These are phyloP conservation scores for Flaveria brownii DNA, from an alignment of 129 eudicot species.

Conservation along the genomic window DNA sequence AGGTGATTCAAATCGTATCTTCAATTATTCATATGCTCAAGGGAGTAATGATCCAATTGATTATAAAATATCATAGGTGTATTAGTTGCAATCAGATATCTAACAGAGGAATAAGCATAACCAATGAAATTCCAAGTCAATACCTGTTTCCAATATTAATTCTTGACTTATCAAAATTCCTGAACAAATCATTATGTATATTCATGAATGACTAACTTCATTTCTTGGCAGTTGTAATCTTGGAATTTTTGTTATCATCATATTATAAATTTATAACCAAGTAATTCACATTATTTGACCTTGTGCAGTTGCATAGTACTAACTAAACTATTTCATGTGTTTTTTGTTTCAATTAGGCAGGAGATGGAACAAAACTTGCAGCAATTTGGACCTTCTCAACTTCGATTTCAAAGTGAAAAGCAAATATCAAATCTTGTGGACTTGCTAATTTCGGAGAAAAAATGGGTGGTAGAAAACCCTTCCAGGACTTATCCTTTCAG, in stretches of 20 bases:
- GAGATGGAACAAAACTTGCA: slow-evolving; percentile 55
- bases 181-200: background rate
- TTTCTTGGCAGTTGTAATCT: background rate
- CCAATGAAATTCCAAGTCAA: background rate
- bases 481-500: slow-evolving; percentile 52
- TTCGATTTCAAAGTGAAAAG: slow-evolving; percentile 38
- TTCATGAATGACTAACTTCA: background rate
- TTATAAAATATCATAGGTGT: too few relatives aligned
- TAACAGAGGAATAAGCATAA: background rate
- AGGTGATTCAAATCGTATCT: background rate
- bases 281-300: background rate
- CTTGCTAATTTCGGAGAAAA: slow-evolving; percentile 55
- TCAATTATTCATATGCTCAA: background rate
- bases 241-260: background rate
- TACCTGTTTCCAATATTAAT: background rate
- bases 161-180: background rate
- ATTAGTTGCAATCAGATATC: too few relatives aligned
- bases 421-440: slow-evolving; percentile 57
- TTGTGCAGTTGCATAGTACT: slow-evolving; percentile 6
- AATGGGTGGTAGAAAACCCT: slow-evolving; percentile 63
- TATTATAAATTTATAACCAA: background rate
- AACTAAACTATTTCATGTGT: background rate
- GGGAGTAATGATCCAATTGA: background rate
- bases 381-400: slow-evolving; percentile 51
- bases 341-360: slow-evolving; percentile 47